A percentile compares a stretch with the other conserved stretches of the same genome.
Evolutionary conservation across 768 basidiomycete species (phyloP).

Genomic region (Podaxis pistillaris): DNA sequence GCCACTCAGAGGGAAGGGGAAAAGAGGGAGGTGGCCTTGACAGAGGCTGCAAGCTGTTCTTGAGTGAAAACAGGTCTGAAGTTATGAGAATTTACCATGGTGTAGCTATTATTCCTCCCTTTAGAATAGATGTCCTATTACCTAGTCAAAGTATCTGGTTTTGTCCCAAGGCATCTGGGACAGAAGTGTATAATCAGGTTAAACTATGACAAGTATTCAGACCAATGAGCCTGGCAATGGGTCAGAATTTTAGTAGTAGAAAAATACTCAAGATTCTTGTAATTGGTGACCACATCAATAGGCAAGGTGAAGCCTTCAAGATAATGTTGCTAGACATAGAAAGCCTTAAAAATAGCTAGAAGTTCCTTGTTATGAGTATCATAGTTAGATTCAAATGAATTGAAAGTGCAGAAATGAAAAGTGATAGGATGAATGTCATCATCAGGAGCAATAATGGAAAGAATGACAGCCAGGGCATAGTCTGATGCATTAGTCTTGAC

Average conservation of each 20-base stretch:
- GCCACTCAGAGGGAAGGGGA: background rate
- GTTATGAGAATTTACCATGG: slow-evolving; percentile 16
- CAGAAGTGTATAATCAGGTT: background rate
- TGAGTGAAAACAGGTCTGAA: background rate
- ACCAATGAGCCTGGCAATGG: background rate
- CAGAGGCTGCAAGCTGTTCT: background rate
- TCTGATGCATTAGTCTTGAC: no score
- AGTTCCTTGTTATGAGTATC: no score
- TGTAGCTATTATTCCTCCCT: background rate
- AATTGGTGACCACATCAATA: background rate
- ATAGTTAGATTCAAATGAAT: no score
- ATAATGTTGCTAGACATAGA: no score
- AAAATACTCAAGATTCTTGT: background rate
- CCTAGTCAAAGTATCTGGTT: slow-evolving; percentile 27
- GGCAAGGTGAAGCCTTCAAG: no score
- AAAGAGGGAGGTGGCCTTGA: background rate
- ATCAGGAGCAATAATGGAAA: no score
- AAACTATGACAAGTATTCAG: no score
- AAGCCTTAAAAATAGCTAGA: no score
- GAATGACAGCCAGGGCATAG: no score
- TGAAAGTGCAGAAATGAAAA: no score
- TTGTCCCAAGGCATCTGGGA: slow-evolving; percentile 31
- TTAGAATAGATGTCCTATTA: no score
- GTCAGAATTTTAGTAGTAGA: background rate
- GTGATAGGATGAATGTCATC: no score